A percentile compares a stretch with the other conserved stretches of the same genome.
Conservation (phyloP, 805 yeast species). For the Hanseniaspora hatyaiensis region DNA sequence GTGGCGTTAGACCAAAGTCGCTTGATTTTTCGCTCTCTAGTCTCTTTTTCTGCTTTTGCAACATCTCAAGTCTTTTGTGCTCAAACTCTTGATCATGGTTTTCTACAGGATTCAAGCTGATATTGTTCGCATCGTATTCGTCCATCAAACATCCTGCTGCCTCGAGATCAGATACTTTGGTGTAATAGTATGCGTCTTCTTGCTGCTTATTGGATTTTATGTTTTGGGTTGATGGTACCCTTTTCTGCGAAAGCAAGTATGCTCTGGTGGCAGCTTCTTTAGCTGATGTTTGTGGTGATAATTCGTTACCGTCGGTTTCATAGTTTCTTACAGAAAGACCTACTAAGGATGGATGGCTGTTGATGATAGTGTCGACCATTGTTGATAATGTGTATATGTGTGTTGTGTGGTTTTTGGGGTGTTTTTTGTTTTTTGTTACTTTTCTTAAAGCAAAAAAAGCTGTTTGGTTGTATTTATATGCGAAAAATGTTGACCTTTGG, state of each 20-base stretch:
- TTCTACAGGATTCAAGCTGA: constrained; percentile 13
- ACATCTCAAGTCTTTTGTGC: constrained; percentile 17
- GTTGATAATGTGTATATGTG: not conserved
- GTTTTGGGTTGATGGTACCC: constrained; percentile 7
- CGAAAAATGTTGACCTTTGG: too few species aligned
- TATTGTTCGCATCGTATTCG: constrained; percentile 21
- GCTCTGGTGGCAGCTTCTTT: constrained; percentile 18
- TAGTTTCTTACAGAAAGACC: constrained; percentile 26
- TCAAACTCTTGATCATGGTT: constrained; percentile 18
- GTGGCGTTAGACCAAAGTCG: not conserved
- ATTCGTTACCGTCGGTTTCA: constrained; percentile 23
- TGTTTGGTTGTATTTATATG: too few species aligned
- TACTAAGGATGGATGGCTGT: constrained; percentile 23
- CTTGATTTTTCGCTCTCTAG: not conserved
- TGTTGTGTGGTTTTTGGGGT: not conserved
- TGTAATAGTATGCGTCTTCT: constrained; percentile 20
- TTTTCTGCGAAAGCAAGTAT: constrained; percentile 19
- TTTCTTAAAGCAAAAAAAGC: too few species aligned
- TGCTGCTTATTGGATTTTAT: constrained; percentile 16
- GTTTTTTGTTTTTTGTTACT: too few species aligned
- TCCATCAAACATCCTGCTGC: constrained; percentile 30
- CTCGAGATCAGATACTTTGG: constrained; percentile 28
- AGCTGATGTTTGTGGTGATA: constrained; percentile 10
- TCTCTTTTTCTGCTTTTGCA: constrained; percentile 10
- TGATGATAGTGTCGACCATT: constrained; percentile 5